Base-by-base conservation (phyloP, 73 alveolate genomes). In the Paramecium pentaurelia region DNA sequence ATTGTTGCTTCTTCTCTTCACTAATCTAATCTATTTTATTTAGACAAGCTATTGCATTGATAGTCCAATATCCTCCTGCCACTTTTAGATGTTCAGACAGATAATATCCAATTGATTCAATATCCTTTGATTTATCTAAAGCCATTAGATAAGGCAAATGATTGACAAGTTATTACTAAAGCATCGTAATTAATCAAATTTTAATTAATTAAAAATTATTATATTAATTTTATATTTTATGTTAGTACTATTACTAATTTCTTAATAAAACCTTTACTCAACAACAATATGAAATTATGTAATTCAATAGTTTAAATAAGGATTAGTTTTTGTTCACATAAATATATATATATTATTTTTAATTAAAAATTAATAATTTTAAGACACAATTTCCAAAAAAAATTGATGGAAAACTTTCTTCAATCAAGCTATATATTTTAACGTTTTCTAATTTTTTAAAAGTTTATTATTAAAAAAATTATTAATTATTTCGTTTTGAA, bases 71-170 rank as follows among this genome's bases (percentile, higher is more conserved):
- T 34, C 38, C 98, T 16, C 98, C 98, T 44, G 98, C 96, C 9
- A 96, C 95, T 92, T 94, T 96, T 49, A 97, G 77, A 75, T 97
- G 99, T 73, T 96, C 99, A 71, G 96, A 96, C 2, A 97, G 95
- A 68, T 88, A 96, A 83, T 92, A 93, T 14, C 98, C 99, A 34
- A 96, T 96, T 1, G 98, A 96, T 91, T 96, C 96, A 40, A 92
- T 58, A 73, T 97, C 98, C 3, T 93, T 70, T 3, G 98, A 94
- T 86, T 93, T 86, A 77, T 97, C 99, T 22, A 97, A 88, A n/a
- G 92, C 58, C 25, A 93, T 93, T 8, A 97, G 92, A 80, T 95
- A 95, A 16, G 32, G 58, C 30, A 49, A 77, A 86, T 97, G 99
- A 59, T 93, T 92, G 12, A 95, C 95, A 38, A 42, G 58, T 27